A percentile compares a stretch with the other conserved stretches of the same genome.
Evolutionary conservation across 805 yeast genomes (phyloP).

Genomic region (Komagataella mondaviorum): DNA sequence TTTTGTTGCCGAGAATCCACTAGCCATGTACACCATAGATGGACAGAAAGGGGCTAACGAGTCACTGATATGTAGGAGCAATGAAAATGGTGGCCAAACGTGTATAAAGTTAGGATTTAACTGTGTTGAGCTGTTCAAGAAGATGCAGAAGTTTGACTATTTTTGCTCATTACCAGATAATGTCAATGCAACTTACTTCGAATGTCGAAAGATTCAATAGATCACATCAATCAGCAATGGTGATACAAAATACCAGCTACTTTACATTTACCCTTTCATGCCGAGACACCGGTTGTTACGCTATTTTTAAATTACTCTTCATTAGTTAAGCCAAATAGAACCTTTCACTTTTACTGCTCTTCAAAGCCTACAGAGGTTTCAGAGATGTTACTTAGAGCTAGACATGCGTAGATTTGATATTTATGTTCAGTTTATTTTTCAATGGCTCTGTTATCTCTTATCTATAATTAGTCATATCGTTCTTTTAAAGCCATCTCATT

Average conservation of each 20-base stretch:
- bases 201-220: conserved; percentile 23
- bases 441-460: not conserved
- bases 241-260: not conserved
- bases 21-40: conserved; percentile 2
- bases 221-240: not conserved
- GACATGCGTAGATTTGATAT: not conserved
- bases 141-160: conserved; percentile 29
- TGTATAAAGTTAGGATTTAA: conserved; percentile 24
- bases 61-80: conserved; percentile 27
- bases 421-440: not conserved
- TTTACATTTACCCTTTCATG: not conserved
- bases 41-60: conserved; percentile 5
- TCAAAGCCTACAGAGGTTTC: not conserved
- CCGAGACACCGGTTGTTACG: not conserved
- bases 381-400: not conserved
- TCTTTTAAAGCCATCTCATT: not conserved
- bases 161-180: conserved; percentile 30
- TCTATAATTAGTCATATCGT: not conserved
- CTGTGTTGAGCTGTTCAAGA: conserved; percentile 25
- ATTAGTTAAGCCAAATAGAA: not conserved
- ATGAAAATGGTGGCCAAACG: conserved; percentile 25
- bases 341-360: not conserved
- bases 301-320: not conserved
- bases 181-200: conserved; percentile 31
- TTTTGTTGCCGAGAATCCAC: conserved; percentile 1